Evolutionary conservation across 345 rosid genomes (phyloP).

Genomic region (Boechera retrofracta): DNA sequence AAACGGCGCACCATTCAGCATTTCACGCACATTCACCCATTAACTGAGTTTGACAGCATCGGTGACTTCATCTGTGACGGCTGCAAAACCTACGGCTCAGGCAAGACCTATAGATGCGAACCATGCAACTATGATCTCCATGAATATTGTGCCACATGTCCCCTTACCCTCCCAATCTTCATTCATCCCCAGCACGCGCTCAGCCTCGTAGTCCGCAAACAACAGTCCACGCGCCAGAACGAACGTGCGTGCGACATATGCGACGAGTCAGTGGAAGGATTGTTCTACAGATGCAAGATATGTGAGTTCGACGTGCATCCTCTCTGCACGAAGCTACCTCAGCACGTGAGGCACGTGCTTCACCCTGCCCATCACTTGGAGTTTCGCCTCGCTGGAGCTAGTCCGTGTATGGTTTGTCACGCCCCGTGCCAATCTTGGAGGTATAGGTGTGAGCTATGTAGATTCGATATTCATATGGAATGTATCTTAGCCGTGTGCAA

Average conservation of each 20-base stretch:
- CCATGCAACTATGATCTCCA: conserved; percentile 52
- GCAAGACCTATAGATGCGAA: conserved; percentile 40
- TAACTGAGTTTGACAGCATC: conserved; percentile 23
- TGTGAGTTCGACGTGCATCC: conserved; percentile 55
- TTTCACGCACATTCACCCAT: conserved; percentile 47
- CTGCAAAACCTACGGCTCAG: conserved; percentile 48
- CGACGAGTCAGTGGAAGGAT: conserved; percentile 41
- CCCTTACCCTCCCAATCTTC: conserved; percentile 41
- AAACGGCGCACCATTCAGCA: conserved; percentile 42
- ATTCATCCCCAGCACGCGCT: conserved; percentile 48
- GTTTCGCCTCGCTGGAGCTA: conserved; percentile 28
- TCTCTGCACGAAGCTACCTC: conserved; percentile 47
- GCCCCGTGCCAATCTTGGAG: conserved; percentile 47
- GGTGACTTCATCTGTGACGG: conserved; percentile 48
- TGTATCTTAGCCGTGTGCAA: conserved; percentile 42
- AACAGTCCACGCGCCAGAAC: conserved; percentile 38
- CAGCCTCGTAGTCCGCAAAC: conserved; percentile 36
- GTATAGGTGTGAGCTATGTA: conserved; percentile 49
- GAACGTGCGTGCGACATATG: conserved; percentile 47
- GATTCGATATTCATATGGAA: conserved; percentile 49
- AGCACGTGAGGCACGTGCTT: conserved; percentile 40
- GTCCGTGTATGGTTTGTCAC: conserved; percentile 46
- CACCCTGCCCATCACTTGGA: conserved; percentile 46
- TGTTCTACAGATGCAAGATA: conserved; percentile 49
- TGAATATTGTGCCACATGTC: conserved; percentile 50